Evolutionary conservation across 768 basidiomycete species (phyloP), one percentile per base, ranked within the genome.

Genomic region (Boletus insuetus): DNA sequence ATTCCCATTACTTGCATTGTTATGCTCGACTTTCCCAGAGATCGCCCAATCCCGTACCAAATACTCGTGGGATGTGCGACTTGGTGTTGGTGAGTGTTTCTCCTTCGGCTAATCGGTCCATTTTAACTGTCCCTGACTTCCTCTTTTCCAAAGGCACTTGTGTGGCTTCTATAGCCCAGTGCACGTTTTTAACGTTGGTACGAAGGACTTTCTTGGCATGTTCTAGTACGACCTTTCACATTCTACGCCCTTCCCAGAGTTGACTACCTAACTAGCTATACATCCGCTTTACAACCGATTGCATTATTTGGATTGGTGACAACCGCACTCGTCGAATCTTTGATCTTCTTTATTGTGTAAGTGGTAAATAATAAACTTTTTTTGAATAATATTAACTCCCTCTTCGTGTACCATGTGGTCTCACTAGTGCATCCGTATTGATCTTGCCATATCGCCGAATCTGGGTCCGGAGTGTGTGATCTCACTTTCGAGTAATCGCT

Each of bases 21-120:
- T 53, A 74, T 86, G 51, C 86, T 81, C 63, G 85, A 93, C 74
- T 84, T 82, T 76, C 90, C 89, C 2, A 77, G 86, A 41, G 81
- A 85, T 56, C 77, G 80, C 19, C 74, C 75, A 14, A 68, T 73
- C 29, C 67, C 80, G 6, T 91, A 89, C 68, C 91, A 92, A 70
- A 46, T 75, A n/a, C 74, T 81, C 44, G 71, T 90, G 17, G 69
- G 77, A 4, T 67, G 79, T 46, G 79, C 86, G 3, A 78, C 82
- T 17, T 89, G 87, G 86, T 74, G 72, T 56, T 89, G 86, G 88
- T 82, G 60, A 55, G 76, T 65, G 22, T 29, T 20, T 57, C 43
- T 14, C 44, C 22, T 5, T 46, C 37, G 13, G 46, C 35, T 47
- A 37, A 54, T 37, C 51, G n/a, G 12, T 48, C 26, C 49, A 24